phyloP scores from a whole-genome alignment of 352 stramenopile species.

The Phytophthora boehmeriae region DNA sequence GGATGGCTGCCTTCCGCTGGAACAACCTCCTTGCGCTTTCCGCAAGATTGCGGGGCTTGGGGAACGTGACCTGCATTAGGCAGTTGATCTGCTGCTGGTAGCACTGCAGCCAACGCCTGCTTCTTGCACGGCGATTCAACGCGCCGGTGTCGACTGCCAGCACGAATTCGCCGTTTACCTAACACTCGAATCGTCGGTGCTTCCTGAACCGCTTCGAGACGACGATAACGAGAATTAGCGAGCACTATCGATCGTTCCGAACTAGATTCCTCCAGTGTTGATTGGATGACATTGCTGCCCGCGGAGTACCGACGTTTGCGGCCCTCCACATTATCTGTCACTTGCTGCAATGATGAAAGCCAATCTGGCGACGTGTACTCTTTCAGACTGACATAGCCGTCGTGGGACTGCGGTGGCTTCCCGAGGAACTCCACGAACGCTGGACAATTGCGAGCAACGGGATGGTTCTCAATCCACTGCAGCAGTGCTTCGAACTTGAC shows the following conservation, averaged over 20 bases:
- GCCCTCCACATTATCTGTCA: conserved; percentile 33
- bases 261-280: conserved; percentile 23
- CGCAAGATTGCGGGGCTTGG: conserved; percentile 5
- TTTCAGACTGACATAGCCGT: conserved; percentile 79
- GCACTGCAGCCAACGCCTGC: conserved; percentile 9
- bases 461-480: conserved; percentile 64
- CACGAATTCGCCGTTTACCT: conserved; percentile 29
- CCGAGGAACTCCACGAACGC: conserved; percentile 64
- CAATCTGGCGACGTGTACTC: conserved; percentile 73
- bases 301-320: conserved; percentile 46
- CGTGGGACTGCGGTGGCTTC: conserved; percentile 54
- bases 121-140: conserved; percentile 28
- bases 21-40: conserved; percentile 36
- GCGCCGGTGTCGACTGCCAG: conserved; percentile 3
- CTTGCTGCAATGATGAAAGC: conserved; percentile 62
- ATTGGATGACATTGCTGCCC: conserved; percentile 30
- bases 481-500: conserved; percentile 59
- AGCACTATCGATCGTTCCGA: conserved; percentile 8
- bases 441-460: conserved; percentile 34
- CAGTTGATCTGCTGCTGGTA: not conserved
- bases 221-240: conserved; percentile 12
- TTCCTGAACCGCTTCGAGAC: conserved; percentile 17
- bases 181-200: conserved; percentile 9
- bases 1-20: conserved; percentile 53
- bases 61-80: conserved; percentile 24